These are phyloP conservation scores for Tulasnella sp. DNA, from an alignment of 768 basidiomycete species.

Conservation along the genomic window DNA sequence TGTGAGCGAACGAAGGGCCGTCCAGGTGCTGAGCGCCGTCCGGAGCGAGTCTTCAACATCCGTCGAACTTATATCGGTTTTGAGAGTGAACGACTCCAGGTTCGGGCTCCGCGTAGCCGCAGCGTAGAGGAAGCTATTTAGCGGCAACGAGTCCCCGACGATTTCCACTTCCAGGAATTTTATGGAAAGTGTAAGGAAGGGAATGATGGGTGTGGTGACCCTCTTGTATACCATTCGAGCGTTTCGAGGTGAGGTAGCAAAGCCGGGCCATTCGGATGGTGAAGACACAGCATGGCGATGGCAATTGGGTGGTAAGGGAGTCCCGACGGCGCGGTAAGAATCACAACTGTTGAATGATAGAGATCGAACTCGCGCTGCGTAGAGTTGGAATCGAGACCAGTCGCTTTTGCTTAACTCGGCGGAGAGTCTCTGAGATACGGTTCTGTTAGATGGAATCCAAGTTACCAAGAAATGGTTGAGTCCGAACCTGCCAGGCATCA, in stretches of 20 bases:
- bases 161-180: not conserved
- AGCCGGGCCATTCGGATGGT: not conserved
- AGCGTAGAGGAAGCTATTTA: not conserved
- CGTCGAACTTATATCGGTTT: not conserved
- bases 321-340: not conserved
- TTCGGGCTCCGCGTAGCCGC: too few species aligned
- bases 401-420: not conserved
- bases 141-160: not conserved
- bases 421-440: not conserved
- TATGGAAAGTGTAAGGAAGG: not conserved
- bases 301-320: not conserved
- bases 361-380: not conserved
- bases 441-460: not conserved
- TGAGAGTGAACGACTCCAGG: not conserved
- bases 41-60: not conserved
- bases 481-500: not conserved
- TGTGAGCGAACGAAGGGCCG: not conserved
- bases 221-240: not conserved
- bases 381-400: not conserved
- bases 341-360: not conserved
- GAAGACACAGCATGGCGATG: not conserved
- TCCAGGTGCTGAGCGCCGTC: not conserved
- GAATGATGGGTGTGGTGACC: not conserved
- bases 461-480: not conserved
- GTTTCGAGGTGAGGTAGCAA: not conserved